These are phyloP conservation scores for Chytridiales sp. DNA, from an alignment of 371 early-diverging fungal species.

Conservation along the genomic window DNA sequence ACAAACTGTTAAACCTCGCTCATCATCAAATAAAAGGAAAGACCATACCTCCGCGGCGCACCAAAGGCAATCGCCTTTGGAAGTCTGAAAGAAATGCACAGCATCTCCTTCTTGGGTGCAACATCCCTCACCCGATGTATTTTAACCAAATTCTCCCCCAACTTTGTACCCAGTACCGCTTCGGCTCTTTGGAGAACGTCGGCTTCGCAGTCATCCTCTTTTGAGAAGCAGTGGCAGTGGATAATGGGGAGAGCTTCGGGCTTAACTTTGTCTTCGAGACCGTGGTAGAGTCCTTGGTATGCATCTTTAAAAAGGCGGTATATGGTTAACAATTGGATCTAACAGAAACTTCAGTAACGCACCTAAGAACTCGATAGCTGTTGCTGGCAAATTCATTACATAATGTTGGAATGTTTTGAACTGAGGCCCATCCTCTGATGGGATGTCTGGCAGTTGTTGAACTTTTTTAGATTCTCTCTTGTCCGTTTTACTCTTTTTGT, in stretches of 20 bases:
- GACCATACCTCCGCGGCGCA: constrained; percentile 16
- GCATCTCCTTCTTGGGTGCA: constrained; percentile 98
- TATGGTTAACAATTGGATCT: constrained; percentile 44
- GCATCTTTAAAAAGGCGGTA: constrained; percentile 50
- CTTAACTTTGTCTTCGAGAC: constrained; percentile 44
- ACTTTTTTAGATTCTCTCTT: constrained; percentile 5
- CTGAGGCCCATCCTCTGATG: background rate
- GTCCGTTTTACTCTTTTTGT: constrained; percentile 13
- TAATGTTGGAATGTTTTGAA: constrained; percentile 88
- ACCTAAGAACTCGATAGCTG: constrained; percentile 93
- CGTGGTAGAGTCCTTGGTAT: constrained; percentile 47
- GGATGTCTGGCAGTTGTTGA: background rate
- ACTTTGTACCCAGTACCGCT: constrained; percentile 31
- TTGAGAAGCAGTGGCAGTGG: constrained; percentile 95
- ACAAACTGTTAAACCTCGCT: background rate
- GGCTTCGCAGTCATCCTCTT: constrained; percentile 60
- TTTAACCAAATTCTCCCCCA: constrained; percentile 20
- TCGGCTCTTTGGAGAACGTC: constrained; percentile 69
- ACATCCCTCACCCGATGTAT: constrained; percentile 87
- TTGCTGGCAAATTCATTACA: constrained; percentile 97
- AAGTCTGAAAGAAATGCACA: constrained; percentile 79
- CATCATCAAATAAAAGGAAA: background rate
- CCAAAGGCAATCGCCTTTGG: constrained; percentile 48
- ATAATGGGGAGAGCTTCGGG: constrained; percentile 69
- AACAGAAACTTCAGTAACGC: constrained; percentile 12